phyloP scores from a whole-genome alignment of 306 rosid genomes.

The Prunus padus region DNA sequence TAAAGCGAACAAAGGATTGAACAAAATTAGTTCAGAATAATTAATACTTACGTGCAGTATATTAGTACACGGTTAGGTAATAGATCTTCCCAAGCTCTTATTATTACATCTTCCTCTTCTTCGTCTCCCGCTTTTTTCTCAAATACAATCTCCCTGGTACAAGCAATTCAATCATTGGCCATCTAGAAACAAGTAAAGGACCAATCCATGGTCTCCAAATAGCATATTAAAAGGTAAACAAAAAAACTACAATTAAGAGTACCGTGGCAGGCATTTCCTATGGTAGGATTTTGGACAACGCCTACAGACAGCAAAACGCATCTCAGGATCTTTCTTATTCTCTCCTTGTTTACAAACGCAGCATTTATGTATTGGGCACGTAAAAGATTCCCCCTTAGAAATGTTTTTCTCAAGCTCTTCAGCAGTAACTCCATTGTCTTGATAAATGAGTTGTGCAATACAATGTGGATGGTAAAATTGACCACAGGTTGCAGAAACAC shows the following conservation, averaged over 20 bases:
- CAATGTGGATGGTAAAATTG: constrained; percentile 84
- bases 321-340: constrained; percentile 49
- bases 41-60: constrained; percentile 78
- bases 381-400: constrained; percentile 62
- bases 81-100: constrained; percentile 82
- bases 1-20: constrained; percentile 25
- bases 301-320: constrained; percentile 88
- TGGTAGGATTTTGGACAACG: constrained; percentile 94
- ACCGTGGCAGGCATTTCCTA: constrained; percentile 92
- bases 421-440: constrained; percentile 42
- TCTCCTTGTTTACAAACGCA: constrained; percentile 71
- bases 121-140: constrained; percentile 42
- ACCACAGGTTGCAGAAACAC: constrained; percentile 91
- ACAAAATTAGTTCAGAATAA: constrained; percentile 5
- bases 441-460: constrained; percentile 54
- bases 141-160: constrained; percentile 60
- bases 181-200: constrained; percentile 8
- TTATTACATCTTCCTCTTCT: constrained; percentile 31
- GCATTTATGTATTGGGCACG: constrained; percentile 85
- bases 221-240: constrained; percentile 4
- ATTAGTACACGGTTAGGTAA: constrained; percentile 81
- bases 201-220: constrained; percentile 2
- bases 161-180: constrained; percentile 39
- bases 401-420: constrained; percentile 59
- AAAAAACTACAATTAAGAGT: constrained; percentile 7